phyloP scores from a whole-genome alignment of 2,329 filamentous ascomycete species.

The Rhynchosporium graminicola region DNA sequence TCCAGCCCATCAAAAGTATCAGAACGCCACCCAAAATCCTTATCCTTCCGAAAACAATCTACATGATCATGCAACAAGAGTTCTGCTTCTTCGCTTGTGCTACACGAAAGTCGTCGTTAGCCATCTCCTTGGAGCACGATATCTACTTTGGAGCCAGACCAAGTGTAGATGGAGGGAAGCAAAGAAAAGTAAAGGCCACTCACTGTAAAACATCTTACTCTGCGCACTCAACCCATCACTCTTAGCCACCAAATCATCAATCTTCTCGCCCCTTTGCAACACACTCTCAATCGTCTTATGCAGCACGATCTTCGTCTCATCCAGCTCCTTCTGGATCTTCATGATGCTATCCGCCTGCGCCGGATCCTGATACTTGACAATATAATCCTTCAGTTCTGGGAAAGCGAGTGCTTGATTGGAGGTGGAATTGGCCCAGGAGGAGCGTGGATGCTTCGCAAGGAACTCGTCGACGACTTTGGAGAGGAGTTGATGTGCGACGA shows the following conservation, averaged over 20 bases:
- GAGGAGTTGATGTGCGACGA: slow-evolving; percentile 84
- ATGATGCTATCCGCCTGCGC: slow-evolving; percentile 87
- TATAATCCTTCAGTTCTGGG: slow-evolving; percentile 78
- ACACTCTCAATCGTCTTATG: slow-evolving; percentile 95
- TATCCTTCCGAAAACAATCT: slow-evolving; percentile 34
- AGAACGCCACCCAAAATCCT: slow-evolving; percentile 25
- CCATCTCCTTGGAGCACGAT: neutral
- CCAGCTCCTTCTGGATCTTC: slow-evolving; percentile 94
- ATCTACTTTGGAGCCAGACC: neutral
- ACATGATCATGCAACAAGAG: slow-evolving; percentile 74
- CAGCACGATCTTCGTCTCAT: slow-evolving; percentile 95
- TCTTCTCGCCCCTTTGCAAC: slow-evolving; percentile 91
- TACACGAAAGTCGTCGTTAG: slow-evolving; percentile 31
- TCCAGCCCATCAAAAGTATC: slow-evolving; percentile 27
- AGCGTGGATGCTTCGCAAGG: slow-evolving; percentile 70
- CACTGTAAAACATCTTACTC: slow-evolving; percentile 98
- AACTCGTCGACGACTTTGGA: slow-evolving; percentile 89
- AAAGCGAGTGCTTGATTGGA: slow-evolving; percentile 54
- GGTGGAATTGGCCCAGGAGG: slow-evolving; percentile 60
- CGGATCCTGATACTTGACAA: slow-evolving; percentile 67
- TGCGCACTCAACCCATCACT: slow-evolving; percentile 85
- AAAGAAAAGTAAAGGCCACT: slow-evolving; percentile 36
- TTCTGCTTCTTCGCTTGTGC: slow-evolving; percentile 78
- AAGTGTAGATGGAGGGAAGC: neutral
- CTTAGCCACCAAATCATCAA: slow-evolving; percentile 91